Conservation (phyloP, 768 basidiomycete species). For the Thelephora aurantiotincta region DNA sequence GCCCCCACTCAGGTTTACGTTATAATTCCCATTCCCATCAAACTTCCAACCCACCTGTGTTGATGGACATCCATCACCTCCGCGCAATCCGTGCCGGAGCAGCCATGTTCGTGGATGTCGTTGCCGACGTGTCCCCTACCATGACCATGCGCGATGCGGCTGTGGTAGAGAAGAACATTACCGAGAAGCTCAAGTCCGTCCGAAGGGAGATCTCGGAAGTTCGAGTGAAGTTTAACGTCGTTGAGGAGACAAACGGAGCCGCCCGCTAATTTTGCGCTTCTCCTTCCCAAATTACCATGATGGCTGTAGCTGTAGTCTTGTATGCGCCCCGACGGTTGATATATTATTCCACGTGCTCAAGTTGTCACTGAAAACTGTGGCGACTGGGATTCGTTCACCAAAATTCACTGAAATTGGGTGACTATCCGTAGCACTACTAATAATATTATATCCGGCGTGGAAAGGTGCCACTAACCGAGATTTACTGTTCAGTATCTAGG, state of each 20-base stretch:
- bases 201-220: constrained; percentile 64
- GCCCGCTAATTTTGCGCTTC: too few species aligned
- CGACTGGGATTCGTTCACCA: too few species aligned
- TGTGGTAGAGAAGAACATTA: constrained; percentile 48
- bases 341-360: too few species aligned
- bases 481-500: too few species aligned
- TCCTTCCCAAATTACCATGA: too few species aligned
- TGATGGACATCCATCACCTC: constrained; percentile 37
- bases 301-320: too few species aligned
- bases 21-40: neutral
- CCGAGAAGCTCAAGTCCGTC: constrained; percentile 34
- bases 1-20: neutral
- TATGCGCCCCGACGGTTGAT: too few species aligned
- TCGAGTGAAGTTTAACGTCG: constrained; percentile 44
- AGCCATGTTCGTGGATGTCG: constrained; percentile 71
- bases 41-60: constrained; percentile 5
- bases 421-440: too few species aligned
- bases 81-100: constrained; percentile 73
- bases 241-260: constrained; percentile 8
- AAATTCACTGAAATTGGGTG: too few species aligned
- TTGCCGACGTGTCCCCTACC: constrained; percentile 47
- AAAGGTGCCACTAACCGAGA: too few species aligned
- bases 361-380: too few species aligned
- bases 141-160: constrained; percentile 46
- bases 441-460: too few species aligned